phyloP scores from a whole-genome alignment of 192 early-diverging fungal genomes.

The Mortierella claussenii region DNA sequence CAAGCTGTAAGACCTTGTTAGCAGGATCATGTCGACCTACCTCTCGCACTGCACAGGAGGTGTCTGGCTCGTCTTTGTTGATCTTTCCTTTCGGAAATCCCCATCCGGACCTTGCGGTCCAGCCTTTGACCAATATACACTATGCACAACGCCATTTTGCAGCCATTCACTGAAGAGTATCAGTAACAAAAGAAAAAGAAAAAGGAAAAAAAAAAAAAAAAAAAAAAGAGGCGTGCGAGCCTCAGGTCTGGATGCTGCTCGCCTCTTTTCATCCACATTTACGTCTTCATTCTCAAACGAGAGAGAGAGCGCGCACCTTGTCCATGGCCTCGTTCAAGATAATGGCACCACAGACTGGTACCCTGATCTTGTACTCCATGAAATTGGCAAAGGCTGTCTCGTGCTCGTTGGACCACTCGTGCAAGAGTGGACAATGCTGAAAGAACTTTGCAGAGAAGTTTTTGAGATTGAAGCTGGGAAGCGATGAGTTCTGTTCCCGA shows the following conservation, averaged over 20 bases:
- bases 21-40: no score
- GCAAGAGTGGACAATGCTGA: slow-evolving; percentile 89
- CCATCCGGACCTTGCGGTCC: slow-evolving; percentile 90
- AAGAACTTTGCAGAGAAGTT: slow-evolving; percentile 87
- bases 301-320: no score
- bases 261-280: no score
- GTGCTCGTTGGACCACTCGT: slow-evolving; percentile 88
- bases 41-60: slow-evolving; percentile 91
- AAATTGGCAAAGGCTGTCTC: slow-evolving; percentile 92
- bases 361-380: slow-evolving; percentile 94
- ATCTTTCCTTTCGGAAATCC: slow-evolving; percentile 99
- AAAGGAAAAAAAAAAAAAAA: no score
- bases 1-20: no score
- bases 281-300: no score
- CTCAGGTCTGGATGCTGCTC: no score
- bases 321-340: slow-evolving; percentile 85
- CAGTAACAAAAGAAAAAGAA: neutral
- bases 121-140: slow-evolving; percentile 93
- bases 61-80: slow-evolving; percentile 94
- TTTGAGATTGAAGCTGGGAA: slow-evolving; percentile 89
- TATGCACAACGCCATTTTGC: neutral
- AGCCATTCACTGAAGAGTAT: neutral
- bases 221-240: no score
- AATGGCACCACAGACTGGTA: slow-evolving; percentile 98
- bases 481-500: slow-evolving; percentile 81